These are phyloP conservation scores for Colletotrichum chlorophyti DNA, from an alignment of 2,329 filamentous ascomycete species.

Conservation along the genomic window DNA sequence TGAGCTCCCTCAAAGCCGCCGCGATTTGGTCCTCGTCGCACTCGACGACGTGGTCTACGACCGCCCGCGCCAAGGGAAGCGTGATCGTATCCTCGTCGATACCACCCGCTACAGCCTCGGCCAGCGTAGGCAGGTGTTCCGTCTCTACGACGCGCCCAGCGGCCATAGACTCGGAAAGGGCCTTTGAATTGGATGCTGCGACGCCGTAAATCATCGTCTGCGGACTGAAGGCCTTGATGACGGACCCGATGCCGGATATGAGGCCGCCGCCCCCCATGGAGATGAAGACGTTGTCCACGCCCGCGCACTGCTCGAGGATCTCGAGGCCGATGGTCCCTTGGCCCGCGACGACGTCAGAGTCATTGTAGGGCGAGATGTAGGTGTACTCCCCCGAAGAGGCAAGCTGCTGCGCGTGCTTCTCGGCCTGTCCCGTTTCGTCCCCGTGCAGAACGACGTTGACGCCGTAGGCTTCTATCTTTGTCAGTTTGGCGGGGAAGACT, in stretches of 20 bases:
- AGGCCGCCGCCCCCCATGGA: conserved; percentile 34
- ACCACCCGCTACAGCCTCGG: conserved; percentile 34
- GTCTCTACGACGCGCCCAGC: conserved; percentile 32
- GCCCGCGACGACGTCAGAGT: conserved; percentile 30
- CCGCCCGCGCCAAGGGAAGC: conserved; percentile 28
- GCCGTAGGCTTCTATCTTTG: conserved; percentile 32
- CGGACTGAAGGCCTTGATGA: conserved; percentile 33
- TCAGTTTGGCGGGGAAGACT: conserved; percentile 30
- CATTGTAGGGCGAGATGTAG: conserved; percentile 35
- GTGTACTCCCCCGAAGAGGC: conserved; percentile 31
- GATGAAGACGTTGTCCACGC: conserved; percentile 33
- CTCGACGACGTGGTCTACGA: conserved; percentile 33
- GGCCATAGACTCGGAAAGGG: conserved; percentile 31
- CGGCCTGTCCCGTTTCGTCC: conserved; percentile 31
- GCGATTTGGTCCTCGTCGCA: conserved; percentile 31
- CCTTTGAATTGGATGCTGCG: conserved; percentile 31
- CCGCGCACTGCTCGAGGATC: conserved; percentile 32
- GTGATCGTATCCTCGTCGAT: conserved; percentile 34
- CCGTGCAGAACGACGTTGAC: conserved; percentile 32
- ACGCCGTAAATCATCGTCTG: conserved; percentile 31
- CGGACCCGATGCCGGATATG: conserved; percentile 34
- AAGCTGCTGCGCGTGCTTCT: conserved; percentile 32
- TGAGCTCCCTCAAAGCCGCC: conserved; percentile 22
- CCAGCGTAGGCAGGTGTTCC: conserved; percentile 32
- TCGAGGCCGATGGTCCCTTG: conserved; percentile 32